These are phyloP conservation scores for Cladophialophora carrionii DNA, from an alignment of 2,329 filamentous ascomycete genomes.

Conservation along the genomic window DNA sequence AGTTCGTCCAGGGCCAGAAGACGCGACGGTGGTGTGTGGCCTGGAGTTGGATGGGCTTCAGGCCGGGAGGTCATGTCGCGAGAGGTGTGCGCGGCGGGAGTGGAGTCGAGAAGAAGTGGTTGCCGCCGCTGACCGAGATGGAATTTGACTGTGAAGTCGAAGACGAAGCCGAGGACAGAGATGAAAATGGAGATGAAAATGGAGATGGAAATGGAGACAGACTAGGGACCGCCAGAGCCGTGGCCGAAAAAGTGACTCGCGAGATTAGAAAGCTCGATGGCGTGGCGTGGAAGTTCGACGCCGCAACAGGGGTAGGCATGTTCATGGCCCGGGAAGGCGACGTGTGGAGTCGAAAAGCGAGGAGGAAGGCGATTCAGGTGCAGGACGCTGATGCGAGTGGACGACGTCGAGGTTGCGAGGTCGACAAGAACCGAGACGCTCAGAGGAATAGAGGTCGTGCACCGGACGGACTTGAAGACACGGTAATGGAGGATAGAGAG, in stretches of 20 bases:
- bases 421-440: no score
- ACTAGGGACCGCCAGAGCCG: constrained; percentile 2
- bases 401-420: no score
- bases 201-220: no score
- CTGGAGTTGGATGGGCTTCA: constrained; percentile 76
- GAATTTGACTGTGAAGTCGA: constrained; percentile 44
- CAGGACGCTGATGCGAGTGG: constrained; percentile 33
- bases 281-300: constrained; percentile 68
- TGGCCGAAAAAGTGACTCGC: constrained; percentile 47
- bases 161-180: constrained; percentile 43
- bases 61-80: constrained; percentile 62
- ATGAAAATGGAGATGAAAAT: background rate
- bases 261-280: constrained; percentile 59
- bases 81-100: constrained; percentile 38
- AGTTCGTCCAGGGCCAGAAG: constrained; percentile 74
- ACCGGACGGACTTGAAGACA: constrained; percentile 47
- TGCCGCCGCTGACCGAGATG: constrained; percentile 58
- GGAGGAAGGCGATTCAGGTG: constrained; percentile 55
- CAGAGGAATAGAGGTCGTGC: constrained; percentile 41
- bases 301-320: constrained; percentile 57
- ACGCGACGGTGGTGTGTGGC: constrained; percentile 85
- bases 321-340: constrained; percentile 67
- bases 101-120: constrained; percentile 54
- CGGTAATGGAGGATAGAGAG: constrained; percentile 49
- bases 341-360: constrained; percentile 77